Evolutionary conservation across 331 rosid genomes (phyloP).

Genomic region (Pyrus hybrid): DNA sequence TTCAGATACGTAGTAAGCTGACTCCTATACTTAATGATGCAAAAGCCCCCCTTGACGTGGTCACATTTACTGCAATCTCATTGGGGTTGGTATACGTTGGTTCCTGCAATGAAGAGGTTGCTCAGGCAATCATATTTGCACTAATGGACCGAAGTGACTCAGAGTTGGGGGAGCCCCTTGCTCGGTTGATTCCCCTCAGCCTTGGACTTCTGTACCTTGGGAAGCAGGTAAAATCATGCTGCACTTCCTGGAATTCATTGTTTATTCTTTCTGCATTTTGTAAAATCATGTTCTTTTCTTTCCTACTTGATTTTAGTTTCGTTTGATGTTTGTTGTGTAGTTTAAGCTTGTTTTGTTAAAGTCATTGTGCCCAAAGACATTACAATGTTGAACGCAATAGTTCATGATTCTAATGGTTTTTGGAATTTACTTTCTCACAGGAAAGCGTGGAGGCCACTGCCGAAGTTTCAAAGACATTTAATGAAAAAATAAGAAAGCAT

Average conservation of each 20-base stretch:
- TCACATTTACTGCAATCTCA: slow-evolving; percentile 85
- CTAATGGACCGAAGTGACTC: slow-evolving; percentile 86
- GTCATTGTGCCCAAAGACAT: neutral
- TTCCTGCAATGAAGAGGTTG: slow-evolving; percentile 96
- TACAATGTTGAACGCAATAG: neutral
- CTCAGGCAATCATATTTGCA: slow-evolving; percentile 90
- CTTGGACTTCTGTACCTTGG: slow-evolving; percentile 97
- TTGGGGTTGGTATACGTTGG: slow-evolving; percentile 80
- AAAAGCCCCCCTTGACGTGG: slow-evolving; percentile 86
- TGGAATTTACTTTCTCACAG: slow-evolving; percentile 34
- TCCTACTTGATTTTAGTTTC: neutral
- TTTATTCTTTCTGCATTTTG: neutral
- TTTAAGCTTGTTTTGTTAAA: neutral
- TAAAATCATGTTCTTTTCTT: neutral
- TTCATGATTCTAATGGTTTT: neutral
- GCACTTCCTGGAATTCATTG: neutral
- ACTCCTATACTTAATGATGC: slow-evolving; percentile 68
- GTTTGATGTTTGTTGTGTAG: neutral
- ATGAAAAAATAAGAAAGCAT: slow-evolving; percentile 87
- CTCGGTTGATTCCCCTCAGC: slow-evolving; percentile 85
- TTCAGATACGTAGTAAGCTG: slow-evolving; percentile 68
- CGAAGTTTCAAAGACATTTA: slow-evolving; percentile 91
- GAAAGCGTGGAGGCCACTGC: slow-evolving; percentile 97
- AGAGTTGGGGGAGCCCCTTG: slow-evolving; percentile 89
- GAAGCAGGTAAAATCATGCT: slow-evolving; percentile 61